Evolutionary conservation across 441 rosid genomes (phyloP), one percentile per base, ranked within the genome.

Genomic region (Erodium trifolium): DNA sequence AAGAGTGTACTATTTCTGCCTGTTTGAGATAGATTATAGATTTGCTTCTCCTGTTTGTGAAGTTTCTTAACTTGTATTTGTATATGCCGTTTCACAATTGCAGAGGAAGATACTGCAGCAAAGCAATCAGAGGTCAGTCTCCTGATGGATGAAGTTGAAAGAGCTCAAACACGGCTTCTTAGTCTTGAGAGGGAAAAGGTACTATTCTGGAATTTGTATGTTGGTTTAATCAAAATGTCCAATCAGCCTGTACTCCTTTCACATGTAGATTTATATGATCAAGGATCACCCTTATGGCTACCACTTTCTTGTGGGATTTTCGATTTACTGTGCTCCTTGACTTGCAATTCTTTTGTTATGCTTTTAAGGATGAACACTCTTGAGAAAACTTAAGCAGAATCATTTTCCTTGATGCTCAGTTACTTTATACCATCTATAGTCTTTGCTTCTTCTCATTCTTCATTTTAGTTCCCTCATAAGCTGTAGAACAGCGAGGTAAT

Each of bases 151-250:
- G 99, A 95, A 88, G 97, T 95, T 67, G 99, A 95, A 80, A 86
- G 97, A 78, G 99, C 98, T 77, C 99, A 95, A 82, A 88, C 93
- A 27, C 88, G 98, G n/a, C 96, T 92, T 77, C 85, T 84, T 77
- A 85, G 93, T 78, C 91, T 95, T 72, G 98, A 95, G 84, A 95
- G 98, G 79, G 99, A 95, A 79, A 95, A 95, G 96, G 99, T 89
- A 47, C n/a, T n/a, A 70, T 67, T 73, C 76, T 14, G 35, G 60
- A 34, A 27, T 67, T 62, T 72, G 69, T 71, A 47, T 74, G 47
- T 72, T 59, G 65, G 72, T 68, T 17, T 67, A 70, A 47, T 69
- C 43, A 71, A 63, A 74, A 60, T 70, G 5, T 3, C 65, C 63
- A 62, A 27, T 27, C 29, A 23, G 65, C 35, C 19, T 60, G 35